These are phyloP conservation scores for Pseudonitzschia multiseries DNA, from an alignment of 108 stramenopile genomes.

Conservation along the genomic window DNA sequence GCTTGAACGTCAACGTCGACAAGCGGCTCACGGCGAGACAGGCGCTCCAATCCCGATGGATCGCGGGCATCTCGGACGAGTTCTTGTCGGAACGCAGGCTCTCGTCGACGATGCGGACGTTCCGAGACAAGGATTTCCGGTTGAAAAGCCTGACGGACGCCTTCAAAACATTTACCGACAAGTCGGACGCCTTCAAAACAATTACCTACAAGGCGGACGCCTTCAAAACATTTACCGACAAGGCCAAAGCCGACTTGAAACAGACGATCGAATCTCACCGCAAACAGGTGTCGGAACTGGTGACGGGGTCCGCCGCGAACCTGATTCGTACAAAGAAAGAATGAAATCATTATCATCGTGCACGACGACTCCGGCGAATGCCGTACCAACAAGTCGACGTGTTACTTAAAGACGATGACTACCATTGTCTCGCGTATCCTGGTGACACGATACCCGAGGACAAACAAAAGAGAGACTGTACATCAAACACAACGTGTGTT, in stretches of 20 bases:
- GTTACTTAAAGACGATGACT: too few relatives aligned
- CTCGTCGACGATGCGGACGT: background rate
- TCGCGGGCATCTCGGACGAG: slow-evolving; percentile 26
- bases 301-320: background rate
- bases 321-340: background rate
- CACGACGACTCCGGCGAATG: too few relatives aligned
- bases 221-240: slow-evolving; percentile 4
- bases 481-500: too few relatives aligned
- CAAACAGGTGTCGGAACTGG: background rate
- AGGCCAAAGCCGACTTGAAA: slow-evolving; percentile 5
- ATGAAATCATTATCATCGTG: too few relatives aligned
- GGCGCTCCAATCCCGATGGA: slow-evolving; percentile 77
- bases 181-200: background rate
- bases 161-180: slow-evolving; percentile 4
- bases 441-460: too few relatives aligned
- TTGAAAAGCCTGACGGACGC: background rate
- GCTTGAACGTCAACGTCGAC: slow-evolving; percentile 68
- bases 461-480: too few relatives aligned
- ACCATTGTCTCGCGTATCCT: too few relatives aligned
- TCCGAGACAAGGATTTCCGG: slow-evolving; percentile 1
- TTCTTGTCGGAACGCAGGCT: background rate
- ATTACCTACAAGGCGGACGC: background rate
- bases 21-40: slow-evolving; percentile 58
- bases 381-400: too few relatives aligned
- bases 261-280: background rate